Base-by-base conservation (phyloP, 1,139 yeast genomes). In the Geotrichum klebahnii region DNA sequence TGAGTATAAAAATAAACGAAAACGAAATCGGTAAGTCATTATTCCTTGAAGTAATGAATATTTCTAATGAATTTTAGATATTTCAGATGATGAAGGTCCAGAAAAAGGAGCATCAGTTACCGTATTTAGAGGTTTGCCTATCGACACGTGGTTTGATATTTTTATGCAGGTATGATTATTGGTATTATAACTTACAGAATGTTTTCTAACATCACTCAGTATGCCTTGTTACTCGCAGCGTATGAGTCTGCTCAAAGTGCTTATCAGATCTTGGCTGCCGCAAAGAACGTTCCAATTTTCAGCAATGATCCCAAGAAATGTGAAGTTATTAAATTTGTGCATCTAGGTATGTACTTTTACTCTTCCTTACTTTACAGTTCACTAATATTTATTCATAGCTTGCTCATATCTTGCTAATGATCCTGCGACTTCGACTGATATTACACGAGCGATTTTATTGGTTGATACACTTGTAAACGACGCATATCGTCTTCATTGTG, bases 61-160 rank as follows among this genome's bases (percentile, higher is more conserved):
- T 10, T 5, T 19, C 14, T 16, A 5, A n/a, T 12, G 12, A 35
- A 20, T 3, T 14, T 19, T 20, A 12, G 23, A 17, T 34, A n/a
- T 16, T 10, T 14, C 42, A 23, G 33, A 34, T 10, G 39, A 24
- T 16, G 49, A 29, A 2, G 60, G 54, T 9, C 59, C 54, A 10
- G 59, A 48, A 14, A 51, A 44, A 3, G 81, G 81, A 51, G 88
- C 81, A 53, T 92, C 85, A 26, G 78, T 70, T 45, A 68, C 69
- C 1, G 83, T 78, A 55, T 85, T 85, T 61, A 75, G 96, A 54
- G 96, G 96, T 0, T 70, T 89, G 19, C 72, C 75, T 1, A 86
- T 86, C 62, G 85, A 83, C 41, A 77, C 77, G 35, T 92, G 98
- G 98, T 88, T 89, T 64, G 80, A 78, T 55, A 71, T 92, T 6